phyloP scores from a whole-genome alignment of 352 stramenopile species.

The Globisporangium ultimum region DNA sequence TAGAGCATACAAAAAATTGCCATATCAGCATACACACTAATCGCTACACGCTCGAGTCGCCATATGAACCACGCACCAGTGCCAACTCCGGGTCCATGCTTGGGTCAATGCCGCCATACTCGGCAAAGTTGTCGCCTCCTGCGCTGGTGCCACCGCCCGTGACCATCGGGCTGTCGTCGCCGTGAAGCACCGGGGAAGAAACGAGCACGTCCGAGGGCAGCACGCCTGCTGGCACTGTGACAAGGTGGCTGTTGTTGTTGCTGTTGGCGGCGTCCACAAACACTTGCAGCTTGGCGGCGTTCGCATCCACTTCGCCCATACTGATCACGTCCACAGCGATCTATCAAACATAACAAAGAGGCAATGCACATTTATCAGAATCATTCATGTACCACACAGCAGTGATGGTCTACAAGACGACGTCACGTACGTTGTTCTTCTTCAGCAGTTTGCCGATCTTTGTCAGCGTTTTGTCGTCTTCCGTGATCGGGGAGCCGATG shows the following conservation, averaged over 20 bases:
- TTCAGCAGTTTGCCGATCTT: slow-evolving; percentile 98
- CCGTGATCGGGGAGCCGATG: slow-evolving; percentile 92
- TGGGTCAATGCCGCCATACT: slow-evolving; percentile 97
- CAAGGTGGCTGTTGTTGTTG: slow-evolving; percentile 93
- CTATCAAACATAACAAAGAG: slow-evolving; percentile 17
- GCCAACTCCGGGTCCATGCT: slow-evolving; percentile 98
- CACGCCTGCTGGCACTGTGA: slow-evolving; percentile 95
- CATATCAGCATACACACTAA: neutral
- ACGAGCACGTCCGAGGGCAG: slow-evolving; percentile 98
- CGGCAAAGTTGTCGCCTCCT: slow-evolving; percentile 79
- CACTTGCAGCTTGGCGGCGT: slow-evolving; percentile 84
- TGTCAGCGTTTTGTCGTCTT: slow-evolving; percentile 88
- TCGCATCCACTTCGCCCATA: slow-evolving; percentile 95
- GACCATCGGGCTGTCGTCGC: slow-evolving; percentile 71
- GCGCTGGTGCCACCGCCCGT: slow-evolving; percentile 30
- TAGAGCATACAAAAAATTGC: slow-evolving; percentile 14
- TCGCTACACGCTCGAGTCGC: no score
- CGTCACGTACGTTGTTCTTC: slow-evolving; percentile 95
- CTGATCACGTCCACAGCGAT: slow-evolving; percentile 97
- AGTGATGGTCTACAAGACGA: neutral
- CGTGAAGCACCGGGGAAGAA: slow-evolving; percentile 92
- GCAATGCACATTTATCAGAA: no score
- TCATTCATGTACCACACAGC: neutral
- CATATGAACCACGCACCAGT: slow-evolving; percentile 65
- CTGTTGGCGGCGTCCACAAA: slow-evolving; percentile 94